Base-by-base conservation (phyloP, 2,329 filamentous ascomycete species). In the Plectosphaerella plurivora region DNA sequence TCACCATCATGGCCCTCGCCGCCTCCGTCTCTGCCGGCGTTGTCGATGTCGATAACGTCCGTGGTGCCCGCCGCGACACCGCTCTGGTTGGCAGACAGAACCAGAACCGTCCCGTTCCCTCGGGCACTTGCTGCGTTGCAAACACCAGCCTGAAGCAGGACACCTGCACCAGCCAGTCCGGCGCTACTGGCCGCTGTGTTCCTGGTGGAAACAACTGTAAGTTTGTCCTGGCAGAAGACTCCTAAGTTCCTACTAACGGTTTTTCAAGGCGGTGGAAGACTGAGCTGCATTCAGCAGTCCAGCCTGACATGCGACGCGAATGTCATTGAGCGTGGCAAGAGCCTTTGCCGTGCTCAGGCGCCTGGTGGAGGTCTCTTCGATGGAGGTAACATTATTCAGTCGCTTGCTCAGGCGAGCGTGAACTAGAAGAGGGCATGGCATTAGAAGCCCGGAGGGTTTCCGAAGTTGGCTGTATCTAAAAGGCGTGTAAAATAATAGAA, bases 111-210 rank as follows among this genome's bases (percentile, higher is more conserved):
- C 68, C 68, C 14, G 64, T 68, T 12, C 65, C 68, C 28, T 60
- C 45, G 28, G 68, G 68, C 37, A 56, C 57, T 35, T 71, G 68
- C 64, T 71, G 68, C 56, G 61, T 68, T 15, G 61, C 64, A 54
- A 63, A 63, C 55, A 66, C 61, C 5, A 65, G 54, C 53, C 55
- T 69, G 44, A 71, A 71, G 65, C 64, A 71, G 57, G 68, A 71
- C 55, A 55, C 65, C 49, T 71, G 68, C 64, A 57, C 47, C 42
- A 60, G 46, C 20, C 59, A 63, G 51, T 66, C 66, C 55, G 67
- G 68, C 51, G 55, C 63, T 55, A 41, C 53, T 9, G 68, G 68
- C 18, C 63, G 63, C 36, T 70, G 68, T 54, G 65, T 71, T 2
- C 67, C 68, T 28, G 65, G 55, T 12, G 61, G 60, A n/a, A 66